Percentiles rank a stretch among this genome's conserved stretches.
These are phyloP conservation scores for Dryas drummondii DNA, from an alignment of 306 rosid genomes.

Conservation along the genomic window DNA sequence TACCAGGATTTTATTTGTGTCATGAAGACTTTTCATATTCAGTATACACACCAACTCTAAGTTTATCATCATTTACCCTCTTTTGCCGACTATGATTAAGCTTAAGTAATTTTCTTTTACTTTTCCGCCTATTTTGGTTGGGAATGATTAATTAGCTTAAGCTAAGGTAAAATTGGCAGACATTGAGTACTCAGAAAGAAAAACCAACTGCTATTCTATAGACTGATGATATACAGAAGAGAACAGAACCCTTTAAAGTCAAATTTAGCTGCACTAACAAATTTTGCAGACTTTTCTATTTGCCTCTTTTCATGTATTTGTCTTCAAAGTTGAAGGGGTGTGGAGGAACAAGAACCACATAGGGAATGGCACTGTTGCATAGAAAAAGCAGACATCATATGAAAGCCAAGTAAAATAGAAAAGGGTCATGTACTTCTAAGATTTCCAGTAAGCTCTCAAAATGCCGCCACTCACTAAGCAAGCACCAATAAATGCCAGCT, in stretches of 20 bases:
- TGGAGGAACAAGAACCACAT: conserved; percentile 33
- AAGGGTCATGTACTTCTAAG: background rate
- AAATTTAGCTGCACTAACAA: conserved; percentile 31
- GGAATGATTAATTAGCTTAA: background rate
- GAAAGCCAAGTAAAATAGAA: conserved; percentile 5
- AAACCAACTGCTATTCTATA: background rate
- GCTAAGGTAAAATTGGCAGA: background rate
- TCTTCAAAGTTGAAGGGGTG: conserved; percentile 4
- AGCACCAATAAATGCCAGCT: background rate
- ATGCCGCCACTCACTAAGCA: conserved; percentile 37
- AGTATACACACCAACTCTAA: no score
- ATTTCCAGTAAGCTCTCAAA: conserved; percentile 30
- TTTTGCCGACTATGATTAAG: background rate
- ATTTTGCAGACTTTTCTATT: conserved; percentile 5
- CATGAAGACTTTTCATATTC: no score
- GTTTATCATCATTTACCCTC: background rate
- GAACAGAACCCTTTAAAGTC: background rate
- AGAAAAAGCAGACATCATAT: conserved; percentile 14
- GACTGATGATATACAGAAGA: no score
- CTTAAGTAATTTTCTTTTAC: background rate
- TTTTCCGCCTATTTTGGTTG: no score
- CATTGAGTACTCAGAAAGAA: background rate
- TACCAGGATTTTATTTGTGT: no score
- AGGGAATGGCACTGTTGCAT: background rate
- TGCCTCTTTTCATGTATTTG: background rate